Base-by-base conservation (phyloP, 352 stramenopile species). In the Blastocystis sp. region DNA sequence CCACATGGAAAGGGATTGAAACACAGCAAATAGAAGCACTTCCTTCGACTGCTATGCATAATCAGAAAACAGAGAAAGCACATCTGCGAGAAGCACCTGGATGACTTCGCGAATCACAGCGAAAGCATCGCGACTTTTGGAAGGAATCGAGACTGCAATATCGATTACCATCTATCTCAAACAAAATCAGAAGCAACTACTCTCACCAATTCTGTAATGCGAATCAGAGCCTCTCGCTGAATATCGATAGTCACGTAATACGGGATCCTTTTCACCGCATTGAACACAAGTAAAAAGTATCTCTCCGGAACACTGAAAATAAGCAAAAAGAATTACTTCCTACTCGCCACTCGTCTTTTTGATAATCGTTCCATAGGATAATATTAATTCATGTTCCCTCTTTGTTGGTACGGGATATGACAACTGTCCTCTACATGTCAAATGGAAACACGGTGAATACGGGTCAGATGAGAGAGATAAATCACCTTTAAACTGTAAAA, bases 381-480 rank as follows among this genome's bases (percentile, higher is more conserved):
- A 39, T 6, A 81, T 65, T 5, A 81, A 53, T 8, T 63, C 45
- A 41, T 26, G 34, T 20, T 81, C 70, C 55, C 70, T 24, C 20
- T 81, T 81, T 26, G 70, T 65, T 45, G 70, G 70, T 18, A 64
- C 45, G 18, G 70, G 43, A 26, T 65, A 81, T 2, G 70, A 81
- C n/a, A 62, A 3, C 5, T 20, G 18, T 24, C 45, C 54, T 41
- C 70, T 81, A 66, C 70, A 65, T 24, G 59, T 79, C 7, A 55
- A 43, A n/a, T 18, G 34, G 4, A 2, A 30, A 62, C 20, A 16
- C 18, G 39, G 39, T 9, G 8, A 43, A 26, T 47, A 63, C 70
- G 50, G 26, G n/a, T 62, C 20, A 13, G 34, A 30, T 8, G 70
- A 26, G 24, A 63, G 11, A 18, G 70, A 39, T 45, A 45, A 37